These are phyloP conservation scores for Sporisorium scitamineum DNA, from an alignment of 1,284 basidiomycete genomes.

Conservation along the genomic window DNA sequence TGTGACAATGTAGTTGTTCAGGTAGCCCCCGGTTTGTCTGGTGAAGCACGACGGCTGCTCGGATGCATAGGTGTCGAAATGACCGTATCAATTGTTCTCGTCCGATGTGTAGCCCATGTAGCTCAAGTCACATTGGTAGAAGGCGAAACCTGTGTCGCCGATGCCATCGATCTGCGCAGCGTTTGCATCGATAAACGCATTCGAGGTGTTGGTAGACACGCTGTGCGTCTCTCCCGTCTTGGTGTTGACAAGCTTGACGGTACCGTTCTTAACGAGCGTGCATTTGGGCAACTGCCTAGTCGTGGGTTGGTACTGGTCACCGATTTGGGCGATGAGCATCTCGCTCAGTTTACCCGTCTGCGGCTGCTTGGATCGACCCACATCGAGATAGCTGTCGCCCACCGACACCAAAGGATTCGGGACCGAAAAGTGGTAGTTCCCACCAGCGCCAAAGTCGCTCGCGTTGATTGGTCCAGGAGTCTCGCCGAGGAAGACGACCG, in stretches of 20 bases:
- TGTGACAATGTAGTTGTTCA: neutral
- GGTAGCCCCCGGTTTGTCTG: neutral
- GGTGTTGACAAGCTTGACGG: too few species aligned
- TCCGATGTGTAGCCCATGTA: slow-evolving; percentile 1
- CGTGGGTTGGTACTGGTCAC: too few species aligned
- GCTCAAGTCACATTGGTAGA: neutral
- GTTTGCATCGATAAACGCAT: neutral
- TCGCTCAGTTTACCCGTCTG: too few species aligned
- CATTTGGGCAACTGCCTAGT: too few species aligned
- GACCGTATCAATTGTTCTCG: neutral
- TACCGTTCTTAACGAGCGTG: too few species aligned
- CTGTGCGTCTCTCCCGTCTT: too few species aligned
- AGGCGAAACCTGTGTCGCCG: neutral
- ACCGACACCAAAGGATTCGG: too few species aligned
- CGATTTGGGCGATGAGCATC: too few species aligned
- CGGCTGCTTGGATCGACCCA: too few species aligned
- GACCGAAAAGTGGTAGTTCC: slow-evolving; percentile 12
- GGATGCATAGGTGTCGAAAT: neutral
- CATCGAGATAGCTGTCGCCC: too few species aligned
- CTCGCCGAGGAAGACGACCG: slow-evolving; percentile 13
- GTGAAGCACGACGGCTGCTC: neutral
- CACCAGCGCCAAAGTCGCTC: neutral
- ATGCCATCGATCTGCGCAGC: neutral
- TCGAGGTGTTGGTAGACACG: too few species aligned
- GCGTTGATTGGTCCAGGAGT: slow-evolving; percentile 4